phyloP scores from a whole-genome alignment of 1,284 basidiomycete species.

The Coniferiporia weirii region DNA sequence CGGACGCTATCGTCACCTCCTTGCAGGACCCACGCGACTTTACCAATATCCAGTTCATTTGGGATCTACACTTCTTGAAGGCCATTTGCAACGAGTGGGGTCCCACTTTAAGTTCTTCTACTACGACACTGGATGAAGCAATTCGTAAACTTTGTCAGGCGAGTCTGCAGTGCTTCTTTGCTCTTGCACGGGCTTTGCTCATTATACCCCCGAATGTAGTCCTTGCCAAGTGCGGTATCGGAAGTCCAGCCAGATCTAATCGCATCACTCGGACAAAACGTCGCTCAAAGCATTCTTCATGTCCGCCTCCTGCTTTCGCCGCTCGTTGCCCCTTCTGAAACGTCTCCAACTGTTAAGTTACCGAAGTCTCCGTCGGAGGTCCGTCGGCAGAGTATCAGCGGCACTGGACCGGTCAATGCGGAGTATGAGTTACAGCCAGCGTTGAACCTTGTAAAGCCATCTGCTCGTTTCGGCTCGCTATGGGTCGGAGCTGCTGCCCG shows the following conservation, averaged over 20 bases:
- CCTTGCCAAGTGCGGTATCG: neutral
- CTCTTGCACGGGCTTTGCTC: neutral
- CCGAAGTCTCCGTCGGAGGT: conserved; percentile 1
- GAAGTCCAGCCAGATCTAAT: neutral
- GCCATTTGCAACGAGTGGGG: conserved; percentile 14
- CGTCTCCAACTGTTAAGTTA: conserved; percentile 19
- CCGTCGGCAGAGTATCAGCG: conserved; percentile 16
- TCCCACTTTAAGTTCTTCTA: neutral
- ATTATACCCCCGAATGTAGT: neutral
- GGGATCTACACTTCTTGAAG: conserved; percentile 13
- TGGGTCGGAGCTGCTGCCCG: conserved; percentile 30
- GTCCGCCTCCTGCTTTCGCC: conserved; percentile 32
- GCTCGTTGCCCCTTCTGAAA: conserved; percentile 28
- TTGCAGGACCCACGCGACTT: neutral
- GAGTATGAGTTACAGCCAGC: conserved; percentile 34
- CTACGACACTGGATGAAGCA: conserved; percentile 2
- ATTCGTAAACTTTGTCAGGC: conserved; percentile 1
- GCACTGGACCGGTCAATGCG: conserved; percentile 20
- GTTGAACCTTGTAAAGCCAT: conserved; percentile 39
- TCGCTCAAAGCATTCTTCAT: conserved; percentile 25
- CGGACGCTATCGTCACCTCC: neutral
- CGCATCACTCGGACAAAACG: conserved; percentile 5
- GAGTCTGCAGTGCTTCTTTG: neutral
- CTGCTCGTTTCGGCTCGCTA: conserved; percentile 39
- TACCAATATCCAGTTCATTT: neutral